phyloP scores from a whole-genome alignment of 208 protist genomes.

The Balamuthia mandrillaris region DNA sequence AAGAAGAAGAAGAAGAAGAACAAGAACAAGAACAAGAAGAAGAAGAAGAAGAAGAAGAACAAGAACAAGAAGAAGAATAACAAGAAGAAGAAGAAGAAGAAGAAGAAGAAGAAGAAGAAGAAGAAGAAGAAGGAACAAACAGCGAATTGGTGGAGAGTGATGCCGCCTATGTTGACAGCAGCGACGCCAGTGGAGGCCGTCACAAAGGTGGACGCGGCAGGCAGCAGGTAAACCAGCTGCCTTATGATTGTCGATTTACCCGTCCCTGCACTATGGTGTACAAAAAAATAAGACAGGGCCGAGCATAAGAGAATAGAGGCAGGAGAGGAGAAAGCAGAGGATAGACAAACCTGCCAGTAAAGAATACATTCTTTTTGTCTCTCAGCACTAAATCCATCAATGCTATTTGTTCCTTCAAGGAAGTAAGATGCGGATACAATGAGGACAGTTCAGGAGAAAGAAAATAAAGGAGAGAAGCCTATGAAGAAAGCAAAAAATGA shows the following conservation, averaged over 20 bases:
- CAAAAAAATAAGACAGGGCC: not conserved
- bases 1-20: not conserved
- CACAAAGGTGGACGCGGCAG: slow-evolving; percentile 26
- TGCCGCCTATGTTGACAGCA: slow-evolving; percentile 56
- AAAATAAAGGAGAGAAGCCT: too few species aligned
- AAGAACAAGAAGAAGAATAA: too few species aligned
- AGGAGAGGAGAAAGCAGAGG: not conserved
- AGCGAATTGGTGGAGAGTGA: slow-evolving; percentile 23
- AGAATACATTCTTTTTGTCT: slow-evolving; percentile 52
- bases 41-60: not conserved
- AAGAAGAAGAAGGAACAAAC: too few species aligned
- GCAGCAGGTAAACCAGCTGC: slow-evolving; percentile 44
- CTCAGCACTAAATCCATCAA: slow-evolving; percentile 33
- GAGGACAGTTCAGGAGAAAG: too few species aligned
- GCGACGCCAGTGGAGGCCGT: slow-evolving; percentile 64
- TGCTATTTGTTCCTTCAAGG: slow-evolving; percentile 36
- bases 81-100: too few species aligned
- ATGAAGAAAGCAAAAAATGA: too few species aligned
- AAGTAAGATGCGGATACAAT: too few species aligned
- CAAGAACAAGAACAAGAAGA: not conserved
- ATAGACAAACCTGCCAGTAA: slow-evolving; percentile 52
- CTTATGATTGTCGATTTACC: slow-evolving; percentile 63
- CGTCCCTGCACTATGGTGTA: slow-evolving; percentile 48
- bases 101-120: too few species aligned
- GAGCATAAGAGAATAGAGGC: not conserved